Percentiles rank a stretch among this genome's conserved stretches.
phyloP scores from a whole-genome alignment of 768 basidiomycete genomes.

The Lactarius hatsudake region DNA sequence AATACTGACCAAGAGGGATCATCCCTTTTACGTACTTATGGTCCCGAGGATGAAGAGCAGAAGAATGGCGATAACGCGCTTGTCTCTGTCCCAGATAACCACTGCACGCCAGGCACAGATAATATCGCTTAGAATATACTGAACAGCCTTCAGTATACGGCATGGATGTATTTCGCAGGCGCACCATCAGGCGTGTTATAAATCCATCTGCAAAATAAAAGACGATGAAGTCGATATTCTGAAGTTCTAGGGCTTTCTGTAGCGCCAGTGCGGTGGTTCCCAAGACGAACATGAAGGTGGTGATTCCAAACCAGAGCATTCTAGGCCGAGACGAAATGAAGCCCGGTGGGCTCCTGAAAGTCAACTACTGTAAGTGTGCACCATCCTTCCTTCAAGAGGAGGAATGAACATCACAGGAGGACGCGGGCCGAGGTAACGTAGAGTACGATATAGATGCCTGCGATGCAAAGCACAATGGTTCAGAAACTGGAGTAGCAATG shows the following conservation, averaged over 20 bases:
- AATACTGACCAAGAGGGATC: not conserved
- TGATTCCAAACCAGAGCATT: not conserved
- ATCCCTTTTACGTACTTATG: not conserved
- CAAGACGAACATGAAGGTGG: not conserved
- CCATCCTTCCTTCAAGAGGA: too few species aligned
- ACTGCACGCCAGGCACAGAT: not conserved
- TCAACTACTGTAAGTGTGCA: too few species aligned
- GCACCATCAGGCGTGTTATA: not conserved
- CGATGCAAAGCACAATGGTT: too few species aligned
- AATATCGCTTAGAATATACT: not conserved
- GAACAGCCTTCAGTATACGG: too few species aligned
- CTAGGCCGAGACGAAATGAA: not conserved
- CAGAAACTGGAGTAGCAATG: not conserved
- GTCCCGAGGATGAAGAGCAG: not conserved
- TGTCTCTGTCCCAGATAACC: slow-evolving; percentile 2
- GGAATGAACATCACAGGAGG: too few species aligned
- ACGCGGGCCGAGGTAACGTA: too few species aligned
- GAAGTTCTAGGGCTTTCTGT: too few species aligned
- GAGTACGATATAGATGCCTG: too few species aligned
- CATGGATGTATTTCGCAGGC: too few species aligned
- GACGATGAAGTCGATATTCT: too few species aligned
- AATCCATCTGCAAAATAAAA: too few species aligned
- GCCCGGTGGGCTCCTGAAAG: not conserved
- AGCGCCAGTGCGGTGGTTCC: not conserved
- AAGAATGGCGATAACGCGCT: not conserved